Evolutionary conservation across 2,329 filamentous ascomycete genomes (phyloP).

Genomic region (Purpureocillium lavendulum): DNA sequence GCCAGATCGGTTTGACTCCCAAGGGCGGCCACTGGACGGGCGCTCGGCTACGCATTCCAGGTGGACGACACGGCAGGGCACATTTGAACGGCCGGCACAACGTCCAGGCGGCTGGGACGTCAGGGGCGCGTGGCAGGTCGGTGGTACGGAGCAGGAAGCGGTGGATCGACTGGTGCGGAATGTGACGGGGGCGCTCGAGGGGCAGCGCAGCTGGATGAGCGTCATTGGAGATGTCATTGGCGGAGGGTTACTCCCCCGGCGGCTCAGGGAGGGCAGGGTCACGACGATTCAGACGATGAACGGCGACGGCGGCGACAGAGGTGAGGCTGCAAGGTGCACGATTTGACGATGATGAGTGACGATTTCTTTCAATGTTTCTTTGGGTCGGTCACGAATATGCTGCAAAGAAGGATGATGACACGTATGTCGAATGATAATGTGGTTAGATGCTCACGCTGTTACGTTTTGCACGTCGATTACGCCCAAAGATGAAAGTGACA

Average conservation of each 20-base stretch:
- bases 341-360: slow-evolving; percentile 4
- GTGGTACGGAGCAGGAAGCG: slow-evolving; percentile 31
- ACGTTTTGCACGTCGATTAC: too few species aligned
- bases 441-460: too few species aligned
- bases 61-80: slow-evolving; percentile 29
- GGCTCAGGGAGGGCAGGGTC: slow-evolving; percentile 4
- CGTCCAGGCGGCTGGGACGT: slow-evolving; percentile 25
- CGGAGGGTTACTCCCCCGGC: slow-evolving; percentile 9
- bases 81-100: slow-evolving; percentile 30
- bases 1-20: slow-evolving; percentile 37
- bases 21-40: slow-evolving; percentile 30
- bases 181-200: slow-evolving; percentile 19
- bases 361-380: slow-evolving; percentile 9
- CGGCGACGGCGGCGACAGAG: neutral
- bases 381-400: too few species aligned
- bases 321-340: too few species aligned
- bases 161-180: slow-evolving; percentile 25
- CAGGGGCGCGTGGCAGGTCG: slow-evolving; percentile 35
- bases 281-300: neutral
- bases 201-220: slow-evolving; percentile 20
- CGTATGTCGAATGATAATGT: too few species aligned
- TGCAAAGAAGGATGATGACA: too few species aligned
- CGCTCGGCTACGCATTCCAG: slow-evolving; percentile 9
- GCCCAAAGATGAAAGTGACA: too few species aligned
- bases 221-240: slow-evolving; percentile 22